Evolutionary conservation across 108 stramenopile genomes (phyloP), one percentile per base, ranked within the genome.

Genomic region (Cyclotella sp.): DNA sequence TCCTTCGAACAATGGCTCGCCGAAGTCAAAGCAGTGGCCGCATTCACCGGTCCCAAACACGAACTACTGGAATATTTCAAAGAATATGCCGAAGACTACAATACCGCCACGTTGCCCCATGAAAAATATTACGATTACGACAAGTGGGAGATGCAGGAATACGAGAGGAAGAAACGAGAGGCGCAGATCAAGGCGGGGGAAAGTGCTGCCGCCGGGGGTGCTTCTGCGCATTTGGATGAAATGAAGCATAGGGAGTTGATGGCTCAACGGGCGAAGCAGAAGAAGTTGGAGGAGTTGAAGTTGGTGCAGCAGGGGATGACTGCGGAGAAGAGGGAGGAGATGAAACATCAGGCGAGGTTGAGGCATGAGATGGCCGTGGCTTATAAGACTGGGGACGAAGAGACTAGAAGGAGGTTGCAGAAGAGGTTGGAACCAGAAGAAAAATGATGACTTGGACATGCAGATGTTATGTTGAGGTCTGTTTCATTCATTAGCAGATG

Each of bases 91-190:
- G 98, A 97, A 83, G 98, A 98, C 76, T 98, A 86, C 92, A 98
- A 98, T 78, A 98, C 98, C 4, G 95, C 93, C 24, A 97, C 98
- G 11, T 58, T 97, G 29, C 96, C 97, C 0, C 96, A 97, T 66
- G 84, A 84, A 0, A 97, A 97, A 63, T 98, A 95, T 84, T 96
- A 97, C 79, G 85, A 98, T 75, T 97, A 96, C 67, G 96, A 97
- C 57, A 88, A 93, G 76, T 98, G 97, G 97, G 98, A 98, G 85
- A 93, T 94, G 92, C 91, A 91, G 21, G 95, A 98, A 70, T 97
- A 97, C 67, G 66, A 87, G 62, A 60, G 82, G 16, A 83, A 76
- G 69, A 87, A 91, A 73, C 64, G 79, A 63, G 84, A 88, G 65
- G 81, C 82, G 40, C 42, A 75, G 21, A 34, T 52, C 34, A 47